Evolutionary conservation across 768 basidiomycete species (phyloP).

Genomic region (Pisolithus albus): DNA sequence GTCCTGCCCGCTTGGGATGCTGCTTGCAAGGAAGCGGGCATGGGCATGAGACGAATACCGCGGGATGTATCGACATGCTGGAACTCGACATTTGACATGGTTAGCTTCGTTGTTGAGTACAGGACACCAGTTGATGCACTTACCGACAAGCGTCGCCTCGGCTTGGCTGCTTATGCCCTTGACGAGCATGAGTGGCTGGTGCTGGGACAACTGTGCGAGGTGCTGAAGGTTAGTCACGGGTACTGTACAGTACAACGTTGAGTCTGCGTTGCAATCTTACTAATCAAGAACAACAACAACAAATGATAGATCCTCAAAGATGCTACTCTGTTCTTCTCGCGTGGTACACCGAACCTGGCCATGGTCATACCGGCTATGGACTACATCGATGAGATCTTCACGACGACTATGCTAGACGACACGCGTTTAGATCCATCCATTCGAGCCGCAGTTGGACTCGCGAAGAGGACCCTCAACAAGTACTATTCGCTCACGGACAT

Average conservation of each 20-base stretch:
- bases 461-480: too few relatives aligned
- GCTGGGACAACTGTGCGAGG: background rate
- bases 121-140: background rate
- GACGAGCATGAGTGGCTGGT: background rate
- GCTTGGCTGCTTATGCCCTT: background rate
- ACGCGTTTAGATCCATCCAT: too few relatives aligned
- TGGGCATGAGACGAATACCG: background rate
- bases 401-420: too few relatives aligned
- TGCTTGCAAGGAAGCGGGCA: constrained; percentile 5
- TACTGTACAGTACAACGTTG: background rate
- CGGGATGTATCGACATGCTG: background rate
- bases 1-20: constrained; percentile 18
- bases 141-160: background rate
- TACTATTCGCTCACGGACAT: background rate
- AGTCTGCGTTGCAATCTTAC: background rate
- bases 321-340: background rate
- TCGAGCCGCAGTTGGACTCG: too few relatives aligned
- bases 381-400: too few relatives aligned
- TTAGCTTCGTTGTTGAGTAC: background rate
- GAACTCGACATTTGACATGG: background rate
- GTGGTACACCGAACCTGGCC: too few relatives aligned
- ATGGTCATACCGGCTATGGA: too few relatives aligned
- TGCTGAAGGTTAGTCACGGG: background rate
- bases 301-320: background rate
- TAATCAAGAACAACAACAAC: too few relatives aligned